Evolutionary conservation across 2,329 filamentous ascomycete genomes (phyloP).

Genomic region (Trichothecium sympodiale): DNA sequence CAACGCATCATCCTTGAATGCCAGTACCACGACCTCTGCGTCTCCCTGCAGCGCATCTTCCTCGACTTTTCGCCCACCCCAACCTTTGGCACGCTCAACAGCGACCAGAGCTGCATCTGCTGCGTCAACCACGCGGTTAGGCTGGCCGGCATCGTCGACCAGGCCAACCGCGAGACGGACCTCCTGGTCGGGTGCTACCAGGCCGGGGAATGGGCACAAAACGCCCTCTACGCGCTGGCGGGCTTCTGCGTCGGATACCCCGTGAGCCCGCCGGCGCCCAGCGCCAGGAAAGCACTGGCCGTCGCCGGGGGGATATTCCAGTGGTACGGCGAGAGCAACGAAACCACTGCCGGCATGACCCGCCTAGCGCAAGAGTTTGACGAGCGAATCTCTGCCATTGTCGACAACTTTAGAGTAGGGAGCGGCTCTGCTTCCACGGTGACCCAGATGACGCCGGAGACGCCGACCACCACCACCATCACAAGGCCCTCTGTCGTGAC

Average conservation of each 20-base stretch:
- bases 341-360: no score
- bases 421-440: no score
- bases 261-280: not conserved
- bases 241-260: constrained; percentile 4
- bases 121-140: constrained; percentile 4
- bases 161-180: constrained; percentile 1
- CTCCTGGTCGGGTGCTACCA: constrained; percentile 4
- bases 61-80: constrained; percentile 1
- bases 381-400: no score
- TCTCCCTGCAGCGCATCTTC: constrained; percentile 1
- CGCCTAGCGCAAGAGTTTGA: no score
- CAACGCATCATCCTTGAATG: constrained; percentile 4
- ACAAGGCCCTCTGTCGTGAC: no score
- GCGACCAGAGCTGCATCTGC: not conserved
- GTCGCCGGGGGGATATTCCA: not conserved
- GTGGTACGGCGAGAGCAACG: no score
- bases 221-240: constrained; percentile 4
- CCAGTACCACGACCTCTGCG: constrained; percentile 4
- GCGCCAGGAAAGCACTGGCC: constrained; percentile 1
- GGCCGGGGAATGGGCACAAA: constrained; percentile 3
- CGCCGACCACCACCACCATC: no score
- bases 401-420: no score
- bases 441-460: no score
- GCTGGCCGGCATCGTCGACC: constrained; percentile 1
- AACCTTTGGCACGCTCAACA: not conserved